Percentiles rank a stretch among this genome's conserved stretches.
Conservation (phyloP, 768 basidiomycete species). For the Lactifluus hygrophoroides region DNA sequence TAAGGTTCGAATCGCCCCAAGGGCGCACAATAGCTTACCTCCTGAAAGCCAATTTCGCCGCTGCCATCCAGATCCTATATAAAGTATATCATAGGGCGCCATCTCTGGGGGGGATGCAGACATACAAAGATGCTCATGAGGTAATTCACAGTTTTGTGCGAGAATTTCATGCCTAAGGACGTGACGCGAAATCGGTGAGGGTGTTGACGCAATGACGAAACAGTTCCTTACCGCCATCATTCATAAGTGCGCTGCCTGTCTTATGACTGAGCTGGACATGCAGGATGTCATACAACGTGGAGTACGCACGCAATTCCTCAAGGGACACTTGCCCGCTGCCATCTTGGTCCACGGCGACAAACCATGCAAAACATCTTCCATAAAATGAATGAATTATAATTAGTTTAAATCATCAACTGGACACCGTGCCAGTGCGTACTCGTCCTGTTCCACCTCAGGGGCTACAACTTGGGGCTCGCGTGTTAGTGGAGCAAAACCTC, state of each 20-base stretch:
- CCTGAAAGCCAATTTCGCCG: background rate
- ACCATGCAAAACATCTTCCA: background rate
- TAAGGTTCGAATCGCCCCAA: background rate
- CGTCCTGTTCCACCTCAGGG: background rate
- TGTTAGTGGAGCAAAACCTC: background rate
- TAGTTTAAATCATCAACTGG: background rate
- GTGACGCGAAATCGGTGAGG: background rate
- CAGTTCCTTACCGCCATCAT: background rate
- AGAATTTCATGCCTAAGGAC: slow-evolving; percentile 2
- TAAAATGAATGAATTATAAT: background rate
- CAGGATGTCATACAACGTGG: background rate
- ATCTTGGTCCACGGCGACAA: slow-evolving; percentile 6
- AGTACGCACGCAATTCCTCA: slow-evolving; percentile 3
- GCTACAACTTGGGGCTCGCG: background rate
- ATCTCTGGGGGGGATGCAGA: background rate
- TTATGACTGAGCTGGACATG: background rate
- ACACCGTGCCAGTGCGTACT: background rate
- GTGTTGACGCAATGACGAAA: background rate
- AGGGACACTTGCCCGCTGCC: background rate
- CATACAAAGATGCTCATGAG: slow-evolving; percentile 12
- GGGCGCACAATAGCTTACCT: background rate
- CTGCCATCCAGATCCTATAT: slow-evolving; percentile 3
- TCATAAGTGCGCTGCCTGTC: slow-evolving; percentile 5
- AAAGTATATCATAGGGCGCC: background rate
- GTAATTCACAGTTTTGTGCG: background rate